Evolutionary conservation across 345 rosid species (phyloP), one percentile per base, ranked within the genome.

Genomic region (Citrus cavaleriei): DNA sequence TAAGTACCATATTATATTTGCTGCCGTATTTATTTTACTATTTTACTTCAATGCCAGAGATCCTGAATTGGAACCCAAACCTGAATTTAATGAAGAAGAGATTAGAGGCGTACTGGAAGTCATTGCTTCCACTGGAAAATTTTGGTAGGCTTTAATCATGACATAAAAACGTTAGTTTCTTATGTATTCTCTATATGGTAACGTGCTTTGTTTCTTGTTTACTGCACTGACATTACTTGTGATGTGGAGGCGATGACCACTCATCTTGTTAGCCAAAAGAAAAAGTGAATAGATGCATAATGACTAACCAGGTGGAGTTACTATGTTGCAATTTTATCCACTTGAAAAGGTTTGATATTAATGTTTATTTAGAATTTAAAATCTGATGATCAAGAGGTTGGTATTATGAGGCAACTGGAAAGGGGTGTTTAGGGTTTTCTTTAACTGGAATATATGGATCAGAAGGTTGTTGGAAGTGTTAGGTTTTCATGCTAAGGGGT

Each of bases 81-180:
- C 73, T 75, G 84, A 83, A 55, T 70, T 85, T 73, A 49, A 87
- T 25, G 89, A 84, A 63, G 92, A 88, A 73, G 91, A 89, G 68
- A 72, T 84, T 49, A 77, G 84, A 63, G 72, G 85, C 42, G 70
- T 87, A 73, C 78, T 93, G 62, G 89, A 90, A 87, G 84, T 87
- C 78, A 88, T 93, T 84, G 93, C 97, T 62, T 86, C 93, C 75
- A 89, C 92, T 0, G 98, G 98, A 65, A 90, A 86, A 70, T 92
- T 91, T 86, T 89, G 97, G 98, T 93, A 82, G 59, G 66, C 37
- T 51, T 76, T 75, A 61, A 28, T 59, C 65, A 51, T 77, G 51
- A 46, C 51, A 1, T 46, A 46, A 12, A 12, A 19, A 68, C 58
- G 13, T 51, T 51, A 54, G 42, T 66, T 49, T 71, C 66, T 73